Conservation (phyloP, 2,329 filamentous ascomycete species). For the Talaromyces pinophilus region DNA sequence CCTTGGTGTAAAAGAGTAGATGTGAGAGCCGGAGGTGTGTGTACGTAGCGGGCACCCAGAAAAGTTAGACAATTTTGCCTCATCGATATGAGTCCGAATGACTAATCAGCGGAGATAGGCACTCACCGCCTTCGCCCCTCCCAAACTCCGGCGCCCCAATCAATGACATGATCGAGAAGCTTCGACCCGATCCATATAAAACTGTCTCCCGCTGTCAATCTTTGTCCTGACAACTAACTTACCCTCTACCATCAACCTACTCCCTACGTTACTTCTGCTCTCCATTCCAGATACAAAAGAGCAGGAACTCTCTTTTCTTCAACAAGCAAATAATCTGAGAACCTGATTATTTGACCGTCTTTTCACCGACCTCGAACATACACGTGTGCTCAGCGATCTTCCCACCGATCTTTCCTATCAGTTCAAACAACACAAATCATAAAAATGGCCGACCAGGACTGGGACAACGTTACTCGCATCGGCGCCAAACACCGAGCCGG, state of each 20-base stretch:
- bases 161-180: conserved; percentile 23
- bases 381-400: conserved; percentile 4
- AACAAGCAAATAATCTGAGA: neutral
- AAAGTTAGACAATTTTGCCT: conserved; percentile 7
- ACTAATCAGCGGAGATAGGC: conserved; percentile 3
- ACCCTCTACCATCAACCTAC: neutral
- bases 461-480: conserved; percentile 90
- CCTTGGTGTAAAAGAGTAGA: too few species aligned
- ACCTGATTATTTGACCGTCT: neutral
- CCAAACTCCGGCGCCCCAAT: conserved; percentile 11
- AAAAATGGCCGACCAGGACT: conserved; percentile 66
- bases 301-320: neutral
- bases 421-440: conserved; percentile 16
- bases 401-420: neutral
- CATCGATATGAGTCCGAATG: neutral
- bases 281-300: neutral
- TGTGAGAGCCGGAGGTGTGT: neutral
- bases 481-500: conserved; percentile 78
- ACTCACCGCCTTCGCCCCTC: conserved; percentile 22
- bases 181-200: conserved; percentile 21
- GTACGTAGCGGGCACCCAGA: conserved; percentile 3
- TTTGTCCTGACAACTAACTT: neutral
- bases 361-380: neutral
- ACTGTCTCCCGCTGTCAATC: neutral
- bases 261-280: neutral